Conservation (phyloP, 2,329 filamentous ascomycete species). For the Fusarium brevicatenulatum region DNA sequence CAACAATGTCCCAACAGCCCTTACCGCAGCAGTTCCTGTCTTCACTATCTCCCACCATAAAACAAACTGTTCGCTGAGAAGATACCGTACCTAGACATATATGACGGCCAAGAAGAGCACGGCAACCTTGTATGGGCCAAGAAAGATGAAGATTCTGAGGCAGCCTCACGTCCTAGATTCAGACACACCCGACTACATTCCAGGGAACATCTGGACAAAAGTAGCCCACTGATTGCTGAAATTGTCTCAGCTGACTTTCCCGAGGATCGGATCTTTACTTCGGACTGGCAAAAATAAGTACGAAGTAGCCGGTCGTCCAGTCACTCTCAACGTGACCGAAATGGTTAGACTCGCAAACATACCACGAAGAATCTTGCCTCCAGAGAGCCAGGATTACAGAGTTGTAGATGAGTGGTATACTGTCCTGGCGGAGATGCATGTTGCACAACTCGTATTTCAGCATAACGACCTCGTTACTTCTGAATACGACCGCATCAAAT, state of each 20-base stretch:
- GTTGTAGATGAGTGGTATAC: slow-evolving; percentile 46
- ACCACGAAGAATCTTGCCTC: not conserved
- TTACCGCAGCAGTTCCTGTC: not conserved
- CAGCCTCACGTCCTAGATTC: slow-evolving; percentile 1
- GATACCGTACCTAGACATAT: not conserved
- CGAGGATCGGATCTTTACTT: slow-evolving; percentile 52
- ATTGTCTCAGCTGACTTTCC: slow-evolving; percentile 48
- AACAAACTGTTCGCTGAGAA: too few species aligned
- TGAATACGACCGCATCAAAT: slow-evolving; percentile 54
- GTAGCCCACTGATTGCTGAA: slow-evolving; percentile 54
- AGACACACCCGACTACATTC: slow-evolving; percentile 45
- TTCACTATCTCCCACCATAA: too few species aligned
- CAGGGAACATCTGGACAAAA: slow-evolving; percentile 48
- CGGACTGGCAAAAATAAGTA: slow-evolving; percentile 41
- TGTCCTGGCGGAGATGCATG: slow-evolving; percentile 53
- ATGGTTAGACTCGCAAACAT: slow-evolving; percentile 46
- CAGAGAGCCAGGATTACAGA: not conserved
- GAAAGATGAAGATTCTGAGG: slow-evolving; percentile 9
- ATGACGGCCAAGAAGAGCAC: slow-evolving; percentile 21
- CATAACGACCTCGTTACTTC: slow-evolving; percentile 51
- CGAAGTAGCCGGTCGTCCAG: slow-evolving; percentile 1
- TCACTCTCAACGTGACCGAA: slow-evolving; percentile 53
- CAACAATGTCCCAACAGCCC: not conserved
- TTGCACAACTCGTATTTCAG: slow-evolving; percentile 53
- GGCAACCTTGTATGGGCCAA: slow-evolving; percentile 28